Evolutionary conservation across 1,139 yeast genomes (phyloP), one percentile per base, ranked within the genome.

Genomic region (Torulaspora globosa): DNA sequence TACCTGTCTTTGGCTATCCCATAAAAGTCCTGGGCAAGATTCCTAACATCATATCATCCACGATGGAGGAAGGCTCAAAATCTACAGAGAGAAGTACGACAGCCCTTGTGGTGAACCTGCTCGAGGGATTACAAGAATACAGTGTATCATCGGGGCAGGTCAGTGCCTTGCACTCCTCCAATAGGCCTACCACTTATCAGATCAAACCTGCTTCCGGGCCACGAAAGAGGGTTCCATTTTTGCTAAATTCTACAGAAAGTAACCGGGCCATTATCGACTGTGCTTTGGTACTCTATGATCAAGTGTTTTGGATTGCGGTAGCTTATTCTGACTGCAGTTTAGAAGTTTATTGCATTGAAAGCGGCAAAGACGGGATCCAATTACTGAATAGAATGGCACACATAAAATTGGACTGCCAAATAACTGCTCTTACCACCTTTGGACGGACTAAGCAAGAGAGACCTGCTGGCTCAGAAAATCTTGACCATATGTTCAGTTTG

Each of bases 91-190:
- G n/a, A 21, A 21, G 14, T 26, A 21, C 36, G 18, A 43, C 29
- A 26, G 28, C 46, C n/a, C 32, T 36, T 9, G 36, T 46, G 18
- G 39, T 47, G 1, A 51, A 56, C 41, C 4, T 54, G 7, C 39
- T 49, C 5, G 50, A 47, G 35, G 60, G 61, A 1, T 36, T 52
- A 18, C 52, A 47, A 26, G 54, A 51, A 29, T 48, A 43, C 34
- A 40, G 39, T n/a, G 4, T 53, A 9, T 15, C 29, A 6, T 12
- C 34, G 5, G 34, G 29, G 11, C 16, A 23, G 28, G 34, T 27
- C 14, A 23, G 18, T 19, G 9, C 16, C 8, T n/a, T 15, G 2
- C 37, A 36, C 7, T 14, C 39, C 14, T 12, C 34, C 14, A 24
- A 16, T 9, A 19, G 5, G 14, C 19, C 24, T 9, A 16, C 26